Evolutionary conservation across 2,329 filamentous ascomycete species (phyloP).

Genomic region (Pseudocercospora fijiensis): DNA sequence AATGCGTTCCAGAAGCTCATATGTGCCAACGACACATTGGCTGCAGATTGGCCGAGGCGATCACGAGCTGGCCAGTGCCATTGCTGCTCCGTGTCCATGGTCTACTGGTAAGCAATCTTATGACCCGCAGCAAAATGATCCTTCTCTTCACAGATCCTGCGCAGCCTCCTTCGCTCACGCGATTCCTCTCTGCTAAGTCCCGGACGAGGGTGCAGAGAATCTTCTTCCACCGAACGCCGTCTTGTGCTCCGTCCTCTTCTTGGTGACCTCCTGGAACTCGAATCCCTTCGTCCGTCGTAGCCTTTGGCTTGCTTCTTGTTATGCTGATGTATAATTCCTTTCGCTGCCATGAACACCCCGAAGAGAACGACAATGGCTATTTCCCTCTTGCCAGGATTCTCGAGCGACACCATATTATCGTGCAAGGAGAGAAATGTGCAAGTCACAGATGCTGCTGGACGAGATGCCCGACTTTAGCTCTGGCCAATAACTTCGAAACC

Average conservation of each 20-base stretch:
- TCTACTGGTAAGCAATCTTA: not conserved
- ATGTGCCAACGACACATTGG: not conserved
- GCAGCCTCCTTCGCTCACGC: not conserved
- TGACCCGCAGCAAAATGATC: not conserved
- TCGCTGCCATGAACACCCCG: slow-evolving; percentile 11
- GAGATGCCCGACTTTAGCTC: slow-evolving; percentile 6
- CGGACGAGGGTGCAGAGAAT: not conserved
- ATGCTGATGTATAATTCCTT: slow-evolving; percentile 11
- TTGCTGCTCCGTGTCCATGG: not conserved
- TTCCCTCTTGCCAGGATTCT: slow-evolving; percentile 14
- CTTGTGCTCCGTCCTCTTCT: not conserved
- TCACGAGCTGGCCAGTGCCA: not conserved
- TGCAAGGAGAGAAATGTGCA: not conserved
- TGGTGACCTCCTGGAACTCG: not conserved
- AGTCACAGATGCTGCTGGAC: not conserved
- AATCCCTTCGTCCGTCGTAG: not conserved
- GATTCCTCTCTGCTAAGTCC: not conserved
- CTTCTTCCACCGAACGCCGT: not conserved
- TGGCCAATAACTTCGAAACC: not conserved
- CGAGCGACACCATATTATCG: slow-evolving; percentile 9
- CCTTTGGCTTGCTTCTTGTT: not conserved
- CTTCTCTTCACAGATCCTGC: not conserved
- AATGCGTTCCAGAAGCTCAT: not conserved
- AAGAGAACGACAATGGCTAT: slow-evolving; percentile 16
- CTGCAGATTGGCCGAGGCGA: not conserved